phyloP scores from a whole-genome alignment of 192 early-diverging fungal species.

The Coemansia aciculifera region DNA sequence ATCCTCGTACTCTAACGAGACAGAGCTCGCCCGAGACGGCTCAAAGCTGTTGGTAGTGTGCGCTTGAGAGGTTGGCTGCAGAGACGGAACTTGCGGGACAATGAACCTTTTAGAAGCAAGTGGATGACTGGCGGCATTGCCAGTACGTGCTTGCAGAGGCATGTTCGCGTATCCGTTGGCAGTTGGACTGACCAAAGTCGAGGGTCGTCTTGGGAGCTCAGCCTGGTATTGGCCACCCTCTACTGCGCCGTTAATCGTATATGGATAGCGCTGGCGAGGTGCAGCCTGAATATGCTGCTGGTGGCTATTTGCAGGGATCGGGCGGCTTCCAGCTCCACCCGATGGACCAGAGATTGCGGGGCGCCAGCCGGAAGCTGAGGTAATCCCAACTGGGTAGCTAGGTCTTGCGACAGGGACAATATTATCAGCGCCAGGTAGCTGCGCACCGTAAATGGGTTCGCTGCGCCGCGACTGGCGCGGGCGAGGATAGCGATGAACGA shows the following conservation, averaged over 20 bases:
- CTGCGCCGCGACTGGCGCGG: slow-evolving; percentile 38
- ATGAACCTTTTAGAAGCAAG: neutral
- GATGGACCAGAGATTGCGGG: neutral
- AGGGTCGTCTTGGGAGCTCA: neutral
- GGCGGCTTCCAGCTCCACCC: slow-evolving; percentile 2
- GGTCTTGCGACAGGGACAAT: neutral
- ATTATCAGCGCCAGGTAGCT: neutral
- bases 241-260: neutral
- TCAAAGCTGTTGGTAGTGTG: neutral
- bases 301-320: neutral
- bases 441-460: slow-evolving; percentile 47
- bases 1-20: neutral
- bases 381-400: neutral
- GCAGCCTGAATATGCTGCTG: neutral
- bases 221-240: neutral
- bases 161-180: neutral
- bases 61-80: neutral
- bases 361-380: neutral
- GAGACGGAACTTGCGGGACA: neutral
- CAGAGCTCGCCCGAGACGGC: neutral
- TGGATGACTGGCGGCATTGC: neutral
- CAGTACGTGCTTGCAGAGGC: neutral
- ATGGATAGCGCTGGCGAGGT: slow-evolving; percentile 1
- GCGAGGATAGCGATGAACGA: slow-evolving; percentile 41
- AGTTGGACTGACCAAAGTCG: neutral